These are phyloP conservation scores for Xerocomus brunneocitrinus DNA, from an alignment of 768 basidiomycete species.

Conservation along the genomic window DNA sequence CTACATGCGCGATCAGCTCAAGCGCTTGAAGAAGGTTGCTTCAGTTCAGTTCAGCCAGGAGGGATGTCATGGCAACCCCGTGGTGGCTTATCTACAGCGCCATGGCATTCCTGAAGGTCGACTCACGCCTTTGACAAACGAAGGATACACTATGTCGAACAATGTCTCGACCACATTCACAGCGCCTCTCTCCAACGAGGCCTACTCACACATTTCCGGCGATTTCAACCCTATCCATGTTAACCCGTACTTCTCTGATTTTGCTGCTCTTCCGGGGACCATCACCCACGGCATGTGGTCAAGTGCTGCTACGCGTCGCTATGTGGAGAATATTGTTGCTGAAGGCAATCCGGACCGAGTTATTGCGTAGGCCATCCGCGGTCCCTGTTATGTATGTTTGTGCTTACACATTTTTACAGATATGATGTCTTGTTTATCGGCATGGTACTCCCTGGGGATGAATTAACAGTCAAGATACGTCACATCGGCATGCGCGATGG, in stretches of 20 bases:
- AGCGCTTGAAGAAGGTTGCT: conserved; percentile 84
- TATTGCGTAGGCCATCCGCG: conserved; percentile 56
- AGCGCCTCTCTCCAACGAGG: conserved; percentile 88
- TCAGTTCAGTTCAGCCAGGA: conserved; percentile 84
- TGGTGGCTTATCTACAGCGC: conserved; percentile 88
- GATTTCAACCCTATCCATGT: conserved; percentile 99
- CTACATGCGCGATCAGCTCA: conserved; percentile 84
- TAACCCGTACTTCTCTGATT: conserved; percentile 97
- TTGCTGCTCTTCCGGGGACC: conserved; percentile 88
- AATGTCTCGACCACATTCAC: conserved; percentile 63
- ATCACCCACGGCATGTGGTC: conserved; percentile 99
- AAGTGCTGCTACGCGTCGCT: conserved; percentile 89
- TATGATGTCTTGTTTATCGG: conserved; percentile 96
- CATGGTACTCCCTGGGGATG: conserved; percentile 92
- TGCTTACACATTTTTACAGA: conserved; percentile 34
- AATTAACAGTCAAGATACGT: conserved; percentile 79
- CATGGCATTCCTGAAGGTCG: conserved; percentile 80
- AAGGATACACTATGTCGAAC: conserved; percentile 80
- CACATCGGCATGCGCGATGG: conserved; percentile 92
- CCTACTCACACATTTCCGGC: conserved; percentile 92
- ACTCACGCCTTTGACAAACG: conserved; percentile 71
- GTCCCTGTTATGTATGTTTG: not conserved
- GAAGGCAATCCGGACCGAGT: conserved; percentile 92
- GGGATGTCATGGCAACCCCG: conserved; percentile 88
- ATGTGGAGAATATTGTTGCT: conserved; percentile 90